phyloP scores from a whole-genome alignment of 2,329 filamentous ascomycete species.

The Ramularia endophylla region DNA sequence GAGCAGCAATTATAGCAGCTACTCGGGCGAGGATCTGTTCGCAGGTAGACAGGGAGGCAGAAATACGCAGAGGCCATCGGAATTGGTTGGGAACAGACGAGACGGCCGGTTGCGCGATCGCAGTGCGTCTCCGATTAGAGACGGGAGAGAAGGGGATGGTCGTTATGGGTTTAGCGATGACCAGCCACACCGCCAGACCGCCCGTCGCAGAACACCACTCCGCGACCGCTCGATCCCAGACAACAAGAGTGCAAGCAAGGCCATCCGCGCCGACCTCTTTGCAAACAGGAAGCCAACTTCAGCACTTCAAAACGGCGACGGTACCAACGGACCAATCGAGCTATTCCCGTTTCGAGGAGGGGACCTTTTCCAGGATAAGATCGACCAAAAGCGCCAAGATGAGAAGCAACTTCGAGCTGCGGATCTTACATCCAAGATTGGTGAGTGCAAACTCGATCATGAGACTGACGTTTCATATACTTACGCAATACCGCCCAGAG shows the following conservation, averaged over 20 bases:
- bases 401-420: conserved; percentile 33
- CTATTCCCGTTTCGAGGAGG: conserved; percentile 23
- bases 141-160: conserved; percentile 44
- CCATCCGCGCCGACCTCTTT: conserved; percentile 37
- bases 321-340: conserved; percentile 12
- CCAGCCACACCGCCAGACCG: conserved; percentile 39
- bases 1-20: conserved; percentile 21
- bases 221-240: conserved; percentile 15
- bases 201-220: conserved; percentile 39
- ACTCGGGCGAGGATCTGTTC: conserved; percentile 13
- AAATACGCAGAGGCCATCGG: neutral
- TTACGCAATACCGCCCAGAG: conserved; percentile 9
- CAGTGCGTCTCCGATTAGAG: conserved; percentile 52
- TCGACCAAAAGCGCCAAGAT: conserved; percentile 40
- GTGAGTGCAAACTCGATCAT: conserved; percentile 23
- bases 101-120: conserved; percentile 50
- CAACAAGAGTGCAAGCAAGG: conserved; percentile 21
- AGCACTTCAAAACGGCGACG: conserved; percentile 11
- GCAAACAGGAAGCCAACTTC: conserved; percentile 21
- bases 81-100: conserved; percentile 1
- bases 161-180: conserved; percentile 46
- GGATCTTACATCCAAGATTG: conserved; percentile 20
- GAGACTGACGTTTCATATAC: conserved; percentile 9
- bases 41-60: conserved; percentile 7
- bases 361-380: conserved; percentile 36